Conservation (phyloP, 495 filamentous ascomycete genomes). For the Endocarpon pusillum region DNA sequence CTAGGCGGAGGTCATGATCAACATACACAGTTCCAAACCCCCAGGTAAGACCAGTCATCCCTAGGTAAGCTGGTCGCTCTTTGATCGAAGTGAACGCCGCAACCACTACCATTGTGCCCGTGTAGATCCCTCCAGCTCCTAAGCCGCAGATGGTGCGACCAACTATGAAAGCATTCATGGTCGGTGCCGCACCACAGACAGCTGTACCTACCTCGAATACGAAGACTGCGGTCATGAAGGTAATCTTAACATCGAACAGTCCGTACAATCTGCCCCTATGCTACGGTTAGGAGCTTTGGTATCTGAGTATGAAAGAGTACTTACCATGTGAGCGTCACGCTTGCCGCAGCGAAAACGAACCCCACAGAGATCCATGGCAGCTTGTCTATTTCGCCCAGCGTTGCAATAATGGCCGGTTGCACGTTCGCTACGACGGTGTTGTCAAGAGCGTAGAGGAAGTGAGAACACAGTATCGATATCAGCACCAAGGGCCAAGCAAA, state of each 20-base stretch:
- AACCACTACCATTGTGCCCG: conserved; percentile 20
- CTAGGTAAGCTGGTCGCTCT: conserved; percentile 22
- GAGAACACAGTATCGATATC: conserved; percentile 28
- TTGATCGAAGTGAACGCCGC: conserved; percentile 14
- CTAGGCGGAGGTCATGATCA: background rate
- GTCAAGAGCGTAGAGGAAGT: conserved; percentile 40
- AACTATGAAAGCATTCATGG: conserved; percentile 34
- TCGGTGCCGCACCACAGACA: conserved; percentile 36
- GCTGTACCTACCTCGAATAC: conserved; percentile 36
- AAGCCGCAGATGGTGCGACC: conserved; percentile 30
- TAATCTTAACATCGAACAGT: conserved; percentile 35
- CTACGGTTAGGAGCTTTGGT: background rate
- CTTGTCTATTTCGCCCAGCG: conserved; percentile 33
- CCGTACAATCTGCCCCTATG: conserved; percentile 27
- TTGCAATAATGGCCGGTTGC: conserved; percentile 33
- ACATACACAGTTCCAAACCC: conserved; percentile 27
- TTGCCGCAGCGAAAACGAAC: conserved; percentile 32
- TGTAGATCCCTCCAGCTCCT: conserved; percentile 20
- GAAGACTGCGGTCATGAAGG: conserved; percentile 29
- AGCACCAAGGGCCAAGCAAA: conserved; percentile 25
- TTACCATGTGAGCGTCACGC: conserved; percentile 23
- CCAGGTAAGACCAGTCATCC: conserved; percentile 23
- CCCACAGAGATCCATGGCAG: conserved; percentile 39
- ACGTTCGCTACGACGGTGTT: conserved; percentile 46
- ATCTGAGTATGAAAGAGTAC: background rate